Percentiles rank a stretch among this genome's conserved stretches.
Conservation (phyloP, 192 early-diverging fungal genomes). For the Pilaira anomala region DNA sequence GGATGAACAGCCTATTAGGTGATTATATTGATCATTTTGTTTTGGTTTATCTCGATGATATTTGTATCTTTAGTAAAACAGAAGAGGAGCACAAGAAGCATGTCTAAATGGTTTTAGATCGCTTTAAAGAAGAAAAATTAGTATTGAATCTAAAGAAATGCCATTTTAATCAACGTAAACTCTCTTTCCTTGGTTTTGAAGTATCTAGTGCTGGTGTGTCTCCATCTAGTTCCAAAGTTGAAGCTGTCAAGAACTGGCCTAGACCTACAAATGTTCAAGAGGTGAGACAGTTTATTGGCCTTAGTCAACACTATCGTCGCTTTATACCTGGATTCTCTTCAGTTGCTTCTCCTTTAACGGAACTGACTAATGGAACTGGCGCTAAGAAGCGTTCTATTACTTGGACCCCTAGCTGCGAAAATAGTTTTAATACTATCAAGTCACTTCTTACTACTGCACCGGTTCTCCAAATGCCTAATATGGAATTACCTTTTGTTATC, state of each 20-base stretch:
- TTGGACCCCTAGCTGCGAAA: constrained; percentile 3
- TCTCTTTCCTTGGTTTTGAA: constrained; percentile 16
- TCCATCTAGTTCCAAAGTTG: constrained; percentile 19
- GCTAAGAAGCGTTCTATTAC: not conserved
- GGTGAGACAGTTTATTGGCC: constrained; percentile 22
- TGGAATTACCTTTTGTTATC: not conserved
- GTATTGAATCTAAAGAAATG: constrained; percentile 15
- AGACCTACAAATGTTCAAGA: constrained; percentile 10
- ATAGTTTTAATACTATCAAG: not conserved
- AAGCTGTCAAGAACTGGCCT: constrained; percentile 21
- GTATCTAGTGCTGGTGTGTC: constrained; percentile 4
- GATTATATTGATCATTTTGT: constrained; percentile 16
- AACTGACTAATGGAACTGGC: constrained; percentile 2
- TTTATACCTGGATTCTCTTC: constrained; percentile 29
- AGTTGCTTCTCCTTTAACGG: constrained; percentile 21
- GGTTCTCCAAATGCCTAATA: not conserved
- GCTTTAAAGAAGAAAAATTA: not conserved
- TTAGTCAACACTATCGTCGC: constrained; percentile 21
- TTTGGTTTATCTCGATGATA: constrained; percentile 12
- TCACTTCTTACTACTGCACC: not conserved
- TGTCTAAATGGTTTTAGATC: constrained; percentile 3
- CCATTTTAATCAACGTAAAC: not conserved
- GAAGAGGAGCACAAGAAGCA: constrained; percentile 29
- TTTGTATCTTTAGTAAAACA: constrained; percentile 12
- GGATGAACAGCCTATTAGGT: constrained; percentile 10